These are phyloP conservation scores for Pittosporum tobira DNA, from an alignment of 129 eudicot species.

Conservation along the genomic window DNA sequence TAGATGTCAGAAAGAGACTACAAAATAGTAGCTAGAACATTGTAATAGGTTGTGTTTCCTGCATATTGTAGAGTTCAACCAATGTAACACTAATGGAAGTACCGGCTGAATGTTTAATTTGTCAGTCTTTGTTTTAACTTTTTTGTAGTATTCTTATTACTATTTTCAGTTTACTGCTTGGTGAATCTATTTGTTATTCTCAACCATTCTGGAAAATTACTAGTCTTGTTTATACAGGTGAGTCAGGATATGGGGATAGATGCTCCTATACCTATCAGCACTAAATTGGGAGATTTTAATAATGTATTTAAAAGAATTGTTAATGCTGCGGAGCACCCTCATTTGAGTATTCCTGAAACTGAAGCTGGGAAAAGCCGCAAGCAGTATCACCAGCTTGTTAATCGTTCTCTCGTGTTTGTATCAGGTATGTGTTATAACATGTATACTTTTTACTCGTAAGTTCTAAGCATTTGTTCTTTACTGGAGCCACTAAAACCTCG, in stretches of 20 bases:
- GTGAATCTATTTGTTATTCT: too few relatives aligned
- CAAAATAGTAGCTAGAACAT: too few relatives aligned
- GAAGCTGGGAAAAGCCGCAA: conserved; percentile 91
- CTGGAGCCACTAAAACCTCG: not conserved
- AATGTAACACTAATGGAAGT: too few relatives aligned
- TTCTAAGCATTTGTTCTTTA: not conserved
- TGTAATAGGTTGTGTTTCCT: too few relatives aligned
- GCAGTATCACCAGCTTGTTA: conserved; percentile 67
- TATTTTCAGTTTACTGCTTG: too few relatives aligned
- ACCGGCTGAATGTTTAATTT: too few relatives aligned
- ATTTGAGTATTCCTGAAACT: conserved; percentile 93
- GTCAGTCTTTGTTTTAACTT: too few relatives aligned
- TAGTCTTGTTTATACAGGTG: conserved; percentile 45
- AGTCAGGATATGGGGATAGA: conserved; percentile 98
- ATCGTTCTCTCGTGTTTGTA: conserved; percentile 65
- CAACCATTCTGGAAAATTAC: not conserved
- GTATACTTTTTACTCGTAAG: not conserved
- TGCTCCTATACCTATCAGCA: conserved; percentile 90
- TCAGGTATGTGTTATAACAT: conserved; percentile 42
- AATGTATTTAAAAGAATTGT: conserved; percentile 61
- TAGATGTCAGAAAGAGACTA: too few relatives aligned
- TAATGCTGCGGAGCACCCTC: conserved; percentile 90
- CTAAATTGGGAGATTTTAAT: conserved; percentile 72
- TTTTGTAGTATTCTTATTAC: too few relatives aligned
- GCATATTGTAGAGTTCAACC: too few relatives aligned